Percentiles rank a stretch among this genome's conserved stretches.
phyloP scores from a whole-genome alignment of 2,329 filamentous ascomycete species.

The Ilyonectria mors-panacis region DNA sequence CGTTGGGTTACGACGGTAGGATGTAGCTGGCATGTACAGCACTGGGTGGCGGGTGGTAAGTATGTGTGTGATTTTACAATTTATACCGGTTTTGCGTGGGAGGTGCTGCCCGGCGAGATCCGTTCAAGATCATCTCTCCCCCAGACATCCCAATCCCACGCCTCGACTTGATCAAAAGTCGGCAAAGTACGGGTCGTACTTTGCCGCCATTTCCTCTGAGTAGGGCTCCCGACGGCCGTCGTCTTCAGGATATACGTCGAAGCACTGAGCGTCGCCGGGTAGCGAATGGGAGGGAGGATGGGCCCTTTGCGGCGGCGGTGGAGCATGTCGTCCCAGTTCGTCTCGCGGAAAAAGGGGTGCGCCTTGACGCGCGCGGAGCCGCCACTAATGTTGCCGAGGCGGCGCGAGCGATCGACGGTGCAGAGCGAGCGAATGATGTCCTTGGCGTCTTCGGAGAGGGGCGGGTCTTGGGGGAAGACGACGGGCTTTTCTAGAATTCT shows the following conservation, averaged over 20 bases:
- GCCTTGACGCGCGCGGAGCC: conserved; percentile 80
- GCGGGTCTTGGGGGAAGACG: conserved; percentile 77
- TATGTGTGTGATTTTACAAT: conserved; percentile 1
- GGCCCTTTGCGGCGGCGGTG: conserved; percentile 76
- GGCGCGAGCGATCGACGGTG: conserved; percentile 82
- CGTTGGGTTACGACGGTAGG: background rate
- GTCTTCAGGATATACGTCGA: conserved; percentile 87
- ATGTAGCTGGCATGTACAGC: background rate
- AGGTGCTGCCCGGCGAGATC: background rate
- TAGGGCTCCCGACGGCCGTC: conserved; percentile 76
- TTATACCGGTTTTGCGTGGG: background rate
- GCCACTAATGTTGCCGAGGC: conserved; percentile 84
- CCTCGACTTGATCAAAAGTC: conserved; percentile 65
- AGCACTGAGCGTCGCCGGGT: conserved; percentile 83
- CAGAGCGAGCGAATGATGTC: conserved; percentile 84
- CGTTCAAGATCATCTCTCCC: background rate
- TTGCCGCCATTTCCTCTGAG: conserved; percentile 76
- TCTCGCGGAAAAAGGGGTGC: conserved; percentile 81
- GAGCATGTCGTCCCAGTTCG: conserved; percentile 82
- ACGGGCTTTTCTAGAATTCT: conserved; percentile 86
- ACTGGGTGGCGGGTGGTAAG: background rate
- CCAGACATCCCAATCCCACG: background rate
- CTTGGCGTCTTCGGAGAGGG: conserved; percentile 77
- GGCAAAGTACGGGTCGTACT: conserved; percentile 80
- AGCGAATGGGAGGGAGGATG: conserved; percentile 82